These are phyloP conservation scores for Spathaspora boniae DNA, from an alignment of 805 yeast genomes.

Conservation along the genomic window DNA sequence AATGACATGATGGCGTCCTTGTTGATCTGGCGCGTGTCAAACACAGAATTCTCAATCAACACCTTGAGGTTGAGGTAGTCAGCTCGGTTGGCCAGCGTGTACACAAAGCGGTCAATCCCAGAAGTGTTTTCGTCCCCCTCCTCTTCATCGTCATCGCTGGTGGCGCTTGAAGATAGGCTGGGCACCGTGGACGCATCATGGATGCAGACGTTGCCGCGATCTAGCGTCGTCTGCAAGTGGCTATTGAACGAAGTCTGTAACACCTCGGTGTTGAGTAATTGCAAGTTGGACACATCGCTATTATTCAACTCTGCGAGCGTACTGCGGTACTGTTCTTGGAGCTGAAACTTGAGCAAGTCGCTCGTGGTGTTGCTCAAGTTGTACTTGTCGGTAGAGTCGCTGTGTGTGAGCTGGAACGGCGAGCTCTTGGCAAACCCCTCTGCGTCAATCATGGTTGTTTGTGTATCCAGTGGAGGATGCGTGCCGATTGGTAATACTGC, in stretches of 20 bases:
- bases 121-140: neutral
- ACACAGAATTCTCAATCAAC: conserved; percentile 43
- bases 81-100: conserved; percentile 15
- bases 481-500: neutral
- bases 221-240: conserved; percentile 31
- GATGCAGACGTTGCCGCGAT: conserved; percentile 22
- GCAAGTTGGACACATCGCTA: conserved; percentile 10
- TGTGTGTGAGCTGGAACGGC: conserved; percentile 32
- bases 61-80: conserved; percentile 39
- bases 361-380: conserved; percentile 39
- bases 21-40: conserved; percentile 34
- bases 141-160: conserved; percentile 6
- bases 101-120: conserved; percentile 15
- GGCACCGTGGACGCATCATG: conserved; percentile 11
- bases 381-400: conserved; percentile 20
- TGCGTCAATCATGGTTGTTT: conserved; percentile 31
- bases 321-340: conserved; percentile 36
- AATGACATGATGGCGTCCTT: conserved; percentile 33
- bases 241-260: conserved; percentile 30
- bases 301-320: conserved; percentile 16
- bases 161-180: conserved; percentile 1
- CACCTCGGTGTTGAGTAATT: conserved; percentile 18
- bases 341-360: conserved; percentile 40
- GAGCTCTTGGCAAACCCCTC: conserved; percentile 33
- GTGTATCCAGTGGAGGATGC: neutral